Conservation (phyloP, 2,329 filamentous ascomycete genomes). For the Colletotrichum paranaense region DNA sequence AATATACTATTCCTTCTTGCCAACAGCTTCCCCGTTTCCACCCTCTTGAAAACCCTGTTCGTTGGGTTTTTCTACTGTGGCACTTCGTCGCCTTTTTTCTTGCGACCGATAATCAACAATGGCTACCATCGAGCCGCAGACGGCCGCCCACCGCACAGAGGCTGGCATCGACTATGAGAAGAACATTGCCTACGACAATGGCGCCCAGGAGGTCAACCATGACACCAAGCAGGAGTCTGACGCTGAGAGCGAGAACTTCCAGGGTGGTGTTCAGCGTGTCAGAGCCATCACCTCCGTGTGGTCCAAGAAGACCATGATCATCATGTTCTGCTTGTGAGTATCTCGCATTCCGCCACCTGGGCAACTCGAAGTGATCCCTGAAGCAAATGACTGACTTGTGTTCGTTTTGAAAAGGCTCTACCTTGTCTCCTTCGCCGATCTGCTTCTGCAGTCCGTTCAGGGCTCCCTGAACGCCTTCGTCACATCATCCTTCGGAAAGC, state of each 20-base stretch:
- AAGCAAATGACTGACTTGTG: background rate
- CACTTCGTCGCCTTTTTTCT: constrained; percentile 1
- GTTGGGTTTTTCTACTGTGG: constrained; percentile 12
- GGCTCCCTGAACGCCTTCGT: constrained; percentile 55
- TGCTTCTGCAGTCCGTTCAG: constrained; percentile 48
- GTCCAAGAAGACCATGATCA: constrained; percentile 49
- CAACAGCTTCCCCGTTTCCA: background rate
- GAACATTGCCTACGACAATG: constrained; percentile 16
- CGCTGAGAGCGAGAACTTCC: constrained; percentile 43
- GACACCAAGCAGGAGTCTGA: constrained; percentile 30
- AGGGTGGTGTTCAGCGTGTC: constrained; percentile 52
- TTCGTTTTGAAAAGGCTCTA: constrained; percentile 45
- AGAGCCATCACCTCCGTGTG: constrained; percentile 44
- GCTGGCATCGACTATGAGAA: constrained; percentile 29
- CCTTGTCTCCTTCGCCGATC: constrained; percentile 51
- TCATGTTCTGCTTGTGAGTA: constrained; percentile 53
- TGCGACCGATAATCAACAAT: constrained; percentile 13
- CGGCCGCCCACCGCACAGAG: background rate
- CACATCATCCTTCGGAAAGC: constrained; percentile 72
- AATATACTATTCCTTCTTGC: constrained; percentile 21
- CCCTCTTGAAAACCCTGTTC: background rate
- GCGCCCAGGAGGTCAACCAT: constrained; percentile 20
- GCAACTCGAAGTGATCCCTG: background rate
- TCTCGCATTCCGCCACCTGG: no score
- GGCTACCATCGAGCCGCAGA: constrained; percentile 21